Conservation (phyloP, 176 grass and related monocot genomes). For the Musa acuminata region DNA sequence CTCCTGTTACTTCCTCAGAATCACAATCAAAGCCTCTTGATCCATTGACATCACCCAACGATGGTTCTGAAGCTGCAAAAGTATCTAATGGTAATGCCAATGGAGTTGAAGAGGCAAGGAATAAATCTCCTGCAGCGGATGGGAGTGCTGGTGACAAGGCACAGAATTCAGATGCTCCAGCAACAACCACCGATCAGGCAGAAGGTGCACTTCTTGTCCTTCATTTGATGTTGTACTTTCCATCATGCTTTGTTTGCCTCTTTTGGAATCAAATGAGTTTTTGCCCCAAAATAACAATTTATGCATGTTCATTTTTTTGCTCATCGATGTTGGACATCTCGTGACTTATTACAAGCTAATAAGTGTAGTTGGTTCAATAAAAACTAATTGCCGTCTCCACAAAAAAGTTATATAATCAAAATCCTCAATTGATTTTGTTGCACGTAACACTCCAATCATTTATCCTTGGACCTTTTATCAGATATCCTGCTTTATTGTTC, state of each 20-base stretch:
- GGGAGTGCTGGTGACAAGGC: not conserved
- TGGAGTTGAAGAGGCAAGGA: conserved; percentile 12
- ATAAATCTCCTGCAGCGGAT: conserved; percentile 19
- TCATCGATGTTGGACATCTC: too few species aligned
- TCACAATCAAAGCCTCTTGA: conserved; percentile 17
- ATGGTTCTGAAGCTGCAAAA: conserved; percentile 12
- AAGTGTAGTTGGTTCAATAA: too few species aligned
- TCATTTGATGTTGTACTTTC: not conserved
- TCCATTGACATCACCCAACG: conserved; percentile 3
- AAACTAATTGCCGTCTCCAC: too few species aligned
- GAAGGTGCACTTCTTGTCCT: conserved; percentile 34
- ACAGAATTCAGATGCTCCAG: conserved; percentile 6
- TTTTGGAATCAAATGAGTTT: not conserved
- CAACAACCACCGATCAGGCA: conserved; percentile 31
- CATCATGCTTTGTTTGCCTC: not conserved
- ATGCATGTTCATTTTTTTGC: too few species aligned
- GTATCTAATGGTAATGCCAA: conserved; percentile 38
- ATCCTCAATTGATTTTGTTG: too few species aligned
- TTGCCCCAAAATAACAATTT: not conserved
- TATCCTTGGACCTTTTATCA: too few species aligned
- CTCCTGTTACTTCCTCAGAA: conserved; percentile 22
- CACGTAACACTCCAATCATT: too few species aligned
- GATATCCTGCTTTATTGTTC: too few species aligned
- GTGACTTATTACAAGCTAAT: too few species aligned
- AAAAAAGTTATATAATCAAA: too few species aligned